Conservation (phyloP, 176 grass and related monocot genomes). For the Carex myosuroides region DNA sequence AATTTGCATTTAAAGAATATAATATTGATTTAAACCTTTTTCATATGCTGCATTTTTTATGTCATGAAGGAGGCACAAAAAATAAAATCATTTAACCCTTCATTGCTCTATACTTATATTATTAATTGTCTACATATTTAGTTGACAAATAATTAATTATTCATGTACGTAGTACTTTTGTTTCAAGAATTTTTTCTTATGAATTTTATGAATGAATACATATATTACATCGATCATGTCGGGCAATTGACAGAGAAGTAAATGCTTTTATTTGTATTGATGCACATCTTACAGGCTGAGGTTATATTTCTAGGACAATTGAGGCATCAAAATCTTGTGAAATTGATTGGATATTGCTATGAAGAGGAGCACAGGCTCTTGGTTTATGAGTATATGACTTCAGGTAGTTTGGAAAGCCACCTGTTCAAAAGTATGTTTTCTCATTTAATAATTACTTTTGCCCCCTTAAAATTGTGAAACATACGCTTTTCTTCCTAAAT, state of each 20-base stretch:
- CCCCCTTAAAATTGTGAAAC: background rate
- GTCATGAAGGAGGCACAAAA: too few species aligned
- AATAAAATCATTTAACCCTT: too few species aligned
- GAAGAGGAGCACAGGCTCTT: conserved; percentile 57
- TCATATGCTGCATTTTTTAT: too few species aligned
- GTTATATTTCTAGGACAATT: conserved; percentile 73
- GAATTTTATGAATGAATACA: background rate
- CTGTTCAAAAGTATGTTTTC: conserved; percentile 56
- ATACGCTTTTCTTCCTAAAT: background rate
- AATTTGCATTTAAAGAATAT: too few species aligned
- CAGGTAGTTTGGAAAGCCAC: conserved; percentile 60
- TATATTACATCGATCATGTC: background rate
- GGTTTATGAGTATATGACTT: conserved; percentile 69
- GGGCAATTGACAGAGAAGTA: background rate
- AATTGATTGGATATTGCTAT: conserved; percentile 62
- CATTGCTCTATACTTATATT: background rate
- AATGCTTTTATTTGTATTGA: conserved; percentile 12
- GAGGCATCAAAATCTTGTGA: conserved; percentile 56
- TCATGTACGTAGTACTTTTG: background rate
- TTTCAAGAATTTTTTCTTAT: background rate
- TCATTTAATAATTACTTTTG: background rate
- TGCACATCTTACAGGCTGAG: conserved; percentile 43
- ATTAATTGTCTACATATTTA: background rate
- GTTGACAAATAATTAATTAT: background rate
- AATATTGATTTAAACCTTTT: too few species aligned